Conservation (phyloP, 306 rosid genomes). For the Fragaria ananassa region DNA sequence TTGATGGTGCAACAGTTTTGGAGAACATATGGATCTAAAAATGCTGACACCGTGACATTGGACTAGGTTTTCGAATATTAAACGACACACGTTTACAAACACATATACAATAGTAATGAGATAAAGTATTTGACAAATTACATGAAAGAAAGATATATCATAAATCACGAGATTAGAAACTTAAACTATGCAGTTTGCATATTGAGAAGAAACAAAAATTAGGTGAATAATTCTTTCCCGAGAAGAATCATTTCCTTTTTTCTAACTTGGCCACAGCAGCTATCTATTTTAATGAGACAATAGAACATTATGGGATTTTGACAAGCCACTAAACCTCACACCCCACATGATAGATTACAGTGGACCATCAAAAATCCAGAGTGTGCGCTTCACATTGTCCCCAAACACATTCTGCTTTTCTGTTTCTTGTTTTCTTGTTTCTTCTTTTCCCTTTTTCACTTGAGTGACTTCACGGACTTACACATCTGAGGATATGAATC, state of each 20-base stretch:
- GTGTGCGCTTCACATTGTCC: neutral
- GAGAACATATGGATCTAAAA: neutral
- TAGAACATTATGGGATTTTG: neutral
- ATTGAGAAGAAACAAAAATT: neutral
- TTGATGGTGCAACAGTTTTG: neutral
- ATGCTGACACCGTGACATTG: neutral
- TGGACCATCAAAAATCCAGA: constrained; percentile 20
- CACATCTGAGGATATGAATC: neutral
- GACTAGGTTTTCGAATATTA: neutral
- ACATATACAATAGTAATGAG: neutral
- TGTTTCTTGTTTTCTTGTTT: neutral
- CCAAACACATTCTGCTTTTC: neutral
- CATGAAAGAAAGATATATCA: neutral
- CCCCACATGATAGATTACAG: neutral
- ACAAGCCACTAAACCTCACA: neutral
- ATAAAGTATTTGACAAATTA: neutral
- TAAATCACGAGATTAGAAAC: neutral
- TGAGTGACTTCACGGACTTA: neutral
- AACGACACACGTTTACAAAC: neutral
- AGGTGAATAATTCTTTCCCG: neutral
- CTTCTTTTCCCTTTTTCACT: neutral
- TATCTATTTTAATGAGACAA: constrained; percentile 9
- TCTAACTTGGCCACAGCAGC: neutral
- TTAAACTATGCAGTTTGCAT: neutral
- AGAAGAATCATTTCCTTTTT: neutral